These are phyloP conservation scores for Tuctoria greenei DNA, from an alignment of 176 grass and related monocot species.

Conservation along the genomic window DNA sequence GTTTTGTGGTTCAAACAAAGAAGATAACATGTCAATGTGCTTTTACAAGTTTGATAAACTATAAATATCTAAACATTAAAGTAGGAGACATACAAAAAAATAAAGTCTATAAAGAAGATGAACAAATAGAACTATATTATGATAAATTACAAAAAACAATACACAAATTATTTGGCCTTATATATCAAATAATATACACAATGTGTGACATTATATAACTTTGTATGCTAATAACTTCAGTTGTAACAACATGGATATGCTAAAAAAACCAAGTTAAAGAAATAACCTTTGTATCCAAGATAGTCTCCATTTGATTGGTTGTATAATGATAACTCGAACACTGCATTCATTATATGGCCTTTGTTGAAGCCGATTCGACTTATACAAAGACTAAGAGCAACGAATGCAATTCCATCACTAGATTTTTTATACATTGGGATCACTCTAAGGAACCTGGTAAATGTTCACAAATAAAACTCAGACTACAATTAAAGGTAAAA, in stretches of 20 bases:
- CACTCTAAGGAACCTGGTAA: slow-evolving; percentile 8
- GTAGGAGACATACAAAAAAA: background rate
- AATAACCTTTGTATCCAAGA: slow-evolving; percentile 22
- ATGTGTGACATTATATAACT: background rate
- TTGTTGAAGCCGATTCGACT: background rate
- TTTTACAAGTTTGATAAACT: background rate
- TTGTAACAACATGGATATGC: background rate
- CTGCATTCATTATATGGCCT: background rate
- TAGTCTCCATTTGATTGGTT: slow-evolving; percentile 30
- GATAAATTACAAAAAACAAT: background rate
- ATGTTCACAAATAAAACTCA: background rate
- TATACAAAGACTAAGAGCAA: slow-evolving; percentile 19
- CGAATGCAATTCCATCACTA: slow-evolving; percentile 4
- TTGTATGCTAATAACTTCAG: background rate
- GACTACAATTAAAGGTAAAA: background rate
- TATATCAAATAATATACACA: background rate
- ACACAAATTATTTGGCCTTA: background rate
- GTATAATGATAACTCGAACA: slow-evolving; percentile 36
- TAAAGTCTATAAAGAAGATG: background rate
- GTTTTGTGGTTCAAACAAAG: no score
- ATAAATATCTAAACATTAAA: background rate
- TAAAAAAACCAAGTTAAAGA: background rate
- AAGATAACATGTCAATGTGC: background rate
- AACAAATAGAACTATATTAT: background rate
- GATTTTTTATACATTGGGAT: background rate